A percentile compares a stretch with the other conserved stretches of the same genome.
Conservation (phyloP, 805 yeast species). For the Nakazawaea peltata region DNA sequence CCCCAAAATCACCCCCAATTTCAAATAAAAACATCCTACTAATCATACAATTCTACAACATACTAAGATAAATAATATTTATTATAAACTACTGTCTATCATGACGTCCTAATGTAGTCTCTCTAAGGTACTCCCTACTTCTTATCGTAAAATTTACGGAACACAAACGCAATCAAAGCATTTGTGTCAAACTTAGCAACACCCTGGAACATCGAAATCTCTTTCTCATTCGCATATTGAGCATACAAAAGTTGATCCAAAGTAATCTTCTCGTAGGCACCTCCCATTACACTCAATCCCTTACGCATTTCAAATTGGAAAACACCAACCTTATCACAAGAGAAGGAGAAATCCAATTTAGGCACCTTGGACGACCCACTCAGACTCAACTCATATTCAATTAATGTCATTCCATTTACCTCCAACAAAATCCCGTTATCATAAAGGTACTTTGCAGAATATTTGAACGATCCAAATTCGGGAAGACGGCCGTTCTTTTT, state of each 20-base stretch:
- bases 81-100: no score
- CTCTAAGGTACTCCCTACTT: no score
- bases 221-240: slow-evolving; percentile 61
- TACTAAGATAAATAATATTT: no score
- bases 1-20: no score
- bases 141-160: slow-evolving; percentile 66
- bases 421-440: slow-evolving; percentile 65
- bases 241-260: slow-evolving; percentile 64
- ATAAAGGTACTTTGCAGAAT: slow-evolving; percentile 63
- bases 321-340: slow-evolving; percentile 65
- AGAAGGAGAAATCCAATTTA: slow-evolving; percentile 65
- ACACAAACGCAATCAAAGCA: slow-evolving; percentile 58
- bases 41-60: no score
- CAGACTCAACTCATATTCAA: slow-evolving; percentile 5
- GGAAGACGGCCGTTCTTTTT: slow-evolving; percentile 61
- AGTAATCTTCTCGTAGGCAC: slow-evolving; percentile 46
- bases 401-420: slow-evolving; percentile 38
- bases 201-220: slow-evolving; percentile 54
- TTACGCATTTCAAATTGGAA: slow-evolving; percentile 70
- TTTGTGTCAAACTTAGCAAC: slow-evolving; percentile 65
- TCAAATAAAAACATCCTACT: no score
- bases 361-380: slow-evolving; percentile 42
- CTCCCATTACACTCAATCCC: slow-evolving; percentile 61
- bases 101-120: no score
- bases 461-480: slow-evolving; percentile 69